Evolutionary conservation across 805 yeast genomes (phyloP).

Genomic region (Yarrowia deformans): DNA sequence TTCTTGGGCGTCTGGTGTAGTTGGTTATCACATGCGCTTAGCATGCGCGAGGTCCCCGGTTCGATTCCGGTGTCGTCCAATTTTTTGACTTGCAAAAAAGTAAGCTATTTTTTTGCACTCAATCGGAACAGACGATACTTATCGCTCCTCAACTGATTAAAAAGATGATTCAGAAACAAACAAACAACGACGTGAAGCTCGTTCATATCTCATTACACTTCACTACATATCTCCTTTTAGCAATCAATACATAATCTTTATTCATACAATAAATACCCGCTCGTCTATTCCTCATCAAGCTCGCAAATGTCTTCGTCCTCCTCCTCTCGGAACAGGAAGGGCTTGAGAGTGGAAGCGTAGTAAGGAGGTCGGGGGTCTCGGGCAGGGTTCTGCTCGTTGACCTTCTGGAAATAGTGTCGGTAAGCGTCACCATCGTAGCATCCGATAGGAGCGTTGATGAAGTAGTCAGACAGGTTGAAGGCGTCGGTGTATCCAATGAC

Average conservation of each 20-base stretch:
- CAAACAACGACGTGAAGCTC: too few relatives aligned
- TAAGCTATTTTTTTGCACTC: too few relatives aligned
- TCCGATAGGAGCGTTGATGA: conserved; percentile 85
- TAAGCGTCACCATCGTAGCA: conserved; percentile 82
- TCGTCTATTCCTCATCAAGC: conserved; percentile 34
- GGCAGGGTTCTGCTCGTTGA: conserved; percentile 59
- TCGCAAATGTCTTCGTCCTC: conserved; percentile 42
- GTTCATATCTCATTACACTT: too few relatives aligned
- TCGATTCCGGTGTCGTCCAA: conserved; percentile 39
- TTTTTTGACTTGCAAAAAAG: neutral
- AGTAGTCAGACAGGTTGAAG: conserved; percentile 79
- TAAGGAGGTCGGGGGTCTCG: conserved; percentile 66
- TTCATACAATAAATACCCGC: conserved; percentile 32
- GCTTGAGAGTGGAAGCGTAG: conserved; percentile 51
- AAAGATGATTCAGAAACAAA: too few relatives aligned
- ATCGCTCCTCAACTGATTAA: too few relatives aligned
- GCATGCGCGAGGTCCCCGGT: conserved; percentile 39
- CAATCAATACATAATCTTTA: conserved; percentile 4
- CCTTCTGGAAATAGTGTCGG: conserved; percentile 71
- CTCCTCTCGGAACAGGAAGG: conserved; percentile 49
- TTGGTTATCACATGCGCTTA: conserved; percentile 39
- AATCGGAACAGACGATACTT: too few relatives aligned
- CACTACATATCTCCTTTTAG: neutral
- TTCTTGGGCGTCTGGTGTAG: conserved; percentile 36
- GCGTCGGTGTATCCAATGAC: conserved; percentile 84